A percentile compares a stretch with the other conserved stretches of the same genome.
Evolutionary conservation across 768 basidiomycete species (phyloP).

Genomic region (Cantharellus anzutake): DNA sequence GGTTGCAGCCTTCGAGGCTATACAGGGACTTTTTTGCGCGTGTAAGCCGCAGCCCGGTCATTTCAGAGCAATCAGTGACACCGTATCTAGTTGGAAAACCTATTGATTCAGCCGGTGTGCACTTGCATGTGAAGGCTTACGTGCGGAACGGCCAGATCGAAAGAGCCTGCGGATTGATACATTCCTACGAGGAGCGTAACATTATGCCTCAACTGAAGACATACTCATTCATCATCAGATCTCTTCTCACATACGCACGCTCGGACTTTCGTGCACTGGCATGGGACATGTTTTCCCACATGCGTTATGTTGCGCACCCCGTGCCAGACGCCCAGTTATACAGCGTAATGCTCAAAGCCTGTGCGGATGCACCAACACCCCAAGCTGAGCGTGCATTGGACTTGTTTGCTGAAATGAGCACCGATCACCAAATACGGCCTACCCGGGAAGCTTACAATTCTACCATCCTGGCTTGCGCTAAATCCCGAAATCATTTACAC

Average conservation of each 20-base stretch:
- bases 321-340: slow-evolving; percentile 55
- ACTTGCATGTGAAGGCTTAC: slow-evolving; percentile 42
- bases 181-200: slow-evolving; percentile 46
- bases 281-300: slow-evolving; percentile 89
- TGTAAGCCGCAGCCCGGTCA: too few species aligned
- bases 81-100: too few species aligned
- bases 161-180: slow-evolving; percentile 45
- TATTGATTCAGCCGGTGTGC: slow-evolving; percentile 9
- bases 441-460: slow-evolving; percentile 59
- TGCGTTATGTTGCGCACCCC: slow-evolving; percentile 89
- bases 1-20: too few species aligned
- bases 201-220: slow-evolving; percentile 50
- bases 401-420: slow-evolving; percentile 82
- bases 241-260: slow-evolving; percentile 17
- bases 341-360: slow-evolving; percentile 73
- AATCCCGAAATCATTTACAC: slow-evolving; percentile 42
- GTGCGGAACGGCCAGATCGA: slow-evolving; percentile 33
- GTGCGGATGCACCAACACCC: slow-evolving; percentile 30
- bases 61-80: too few species aligned
- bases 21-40: too few species aligned
- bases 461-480: slow-evolving; percentile 61
- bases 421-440: slow-evolving; percentile 43
- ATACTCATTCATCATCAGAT: slow-evolving; percentile 45
- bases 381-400: slow-evolving; percentile 69
- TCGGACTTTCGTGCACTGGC: slow-evolving; percentile 46